Percentiles rank a stretch among this genome's conserved stretches.
phyloP scores from a whole-genome alignment of 1,284 basidiomycete species.

The Mycena sp. region DNA sequence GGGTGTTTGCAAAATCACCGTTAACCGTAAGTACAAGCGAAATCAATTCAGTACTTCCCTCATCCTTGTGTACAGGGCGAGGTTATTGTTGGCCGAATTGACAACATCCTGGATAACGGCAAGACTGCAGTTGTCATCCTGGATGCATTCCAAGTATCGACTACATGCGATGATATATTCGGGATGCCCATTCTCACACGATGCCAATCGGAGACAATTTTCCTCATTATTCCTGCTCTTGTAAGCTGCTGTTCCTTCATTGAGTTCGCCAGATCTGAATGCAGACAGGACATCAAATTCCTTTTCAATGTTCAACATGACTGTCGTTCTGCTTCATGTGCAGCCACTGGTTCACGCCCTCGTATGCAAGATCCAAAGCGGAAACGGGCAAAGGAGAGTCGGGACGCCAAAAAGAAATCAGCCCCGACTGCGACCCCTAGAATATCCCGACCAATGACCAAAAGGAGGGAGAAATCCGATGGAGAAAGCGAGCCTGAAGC shows the following conservation, averaged over 20 bases:
- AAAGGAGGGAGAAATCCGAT: too few species aligned
- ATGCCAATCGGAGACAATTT: slow-evolving; percentile 9
- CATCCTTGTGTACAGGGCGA: not conserved
- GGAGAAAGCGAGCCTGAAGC: too few species aligned
- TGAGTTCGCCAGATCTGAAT: too few species aligned
- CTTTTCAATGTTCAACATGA: slow-evolving; percentile 35
- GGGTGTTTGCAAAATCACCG: too few species aligned
- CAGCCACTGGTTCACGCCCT: slow-evolving; percentile 20
- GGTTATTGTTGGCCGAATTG: slow-evolving; percentile 11
- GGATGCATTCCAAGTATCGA: slow-evolving; percentile 13
- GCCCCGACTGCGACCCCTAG: too few species aligned
- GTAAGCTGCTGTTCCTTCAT: slow-evolving; percentile 11
- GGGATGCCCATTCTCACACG: slow-evolving; percentile 16
- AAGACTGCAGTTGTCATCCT: slow-evolving; percentile 10
- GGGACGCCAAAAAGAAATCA: not conserved
- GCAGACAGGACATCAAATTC: slow-evolving; percentile 32
- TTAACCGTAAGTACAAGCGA: too few species aligned
- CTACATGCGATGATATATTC: slow-evolving; percentile 6
- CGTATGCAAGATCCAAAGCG: slow-evolving; percentile 23
- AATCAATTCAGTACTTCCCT: too few species aligned
- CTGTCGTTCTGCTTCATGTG: slow-evolving; percentile 27
- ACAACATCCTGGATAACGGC: slow-evolving; percentile 14
- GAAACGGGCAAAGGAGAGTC: too few species aligned
- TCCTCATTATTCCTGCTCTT: slow-evolving; percentile 5
- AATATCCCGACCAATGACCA: too few species aligned